Conservation (phyloP, 2,329 filamentous ascomycete species). For the Chaetomiaceae sp. region DNA sequence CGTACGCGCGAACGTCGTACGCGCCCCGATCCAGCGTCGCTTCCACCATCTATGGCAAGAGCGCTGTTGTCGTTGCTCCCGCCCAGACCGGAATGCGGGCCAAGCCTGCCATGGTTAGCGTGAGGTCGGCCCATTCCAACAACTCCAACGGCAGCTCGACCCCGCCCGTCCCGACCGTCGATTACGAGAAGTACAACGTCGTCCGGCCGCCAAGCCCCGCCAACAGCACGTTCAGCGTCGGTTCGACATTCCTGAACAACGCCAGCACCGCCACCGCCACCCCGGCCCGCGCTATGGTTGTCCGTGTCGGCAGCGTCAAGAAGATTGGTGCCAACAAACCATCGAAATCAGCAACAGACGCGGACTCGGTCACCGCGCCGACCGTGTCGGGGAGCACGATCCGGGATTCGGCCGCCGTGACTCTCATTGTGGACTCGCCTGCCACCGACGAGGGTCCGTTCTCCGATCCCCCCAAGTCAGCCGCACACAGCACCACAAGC, state of each 20-base stretch:
- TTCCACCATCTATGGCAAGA: conserved; percentile 89
- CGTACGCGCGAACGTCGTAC: conserved; percentile 53
- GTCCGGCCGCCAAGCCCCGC: conserved; percentile 45
- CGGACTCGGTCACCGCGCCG: conserved; percentile 20
- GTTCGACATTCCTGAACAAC: conserved; percentile 62
- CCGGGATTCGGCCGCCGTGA: conserved; percentile 40
- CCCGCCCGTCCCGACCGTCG: conserved; percentile 68
- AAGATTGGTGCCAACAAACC: conserved; percentile 33
- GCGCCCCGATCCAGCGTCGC: conserved; percentile 69
- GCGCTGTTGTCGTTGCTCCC: conserved; percentile 74
- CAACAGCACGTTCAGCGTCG: conserved; percentile 58
- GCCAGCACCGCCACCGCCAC: conserved; percentile 53
- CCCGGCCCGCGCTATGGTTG: conserved; percentile 52
- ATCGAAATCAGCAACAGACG: conserved; percentile 24
- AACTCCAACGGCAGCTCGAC: conserved; percentile 45
- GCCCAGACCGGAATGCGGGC: conserved; percentile 82
- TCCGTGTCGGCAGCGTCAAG: conserved; percentile 51
- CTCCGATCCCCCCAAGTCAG: conserved; percentile 44
- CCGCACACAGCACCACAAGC: conserved; percentile 36
- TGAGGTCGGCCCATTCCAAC: conserved; percentile 62
- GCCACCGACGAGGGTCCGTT: conserved; percentile 52
- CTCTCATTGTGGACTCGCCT: conserved; percentile 46
- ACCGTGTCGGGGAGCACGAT: conserved; percentile 19
- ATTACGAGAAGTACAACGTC: conserved; percentile 52
- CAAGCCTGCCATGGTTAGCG: conserved; percentile 88